Percentiles rank a stretch among this genome's conserved stretches.
Evolutionary conservation across 176 grass and related monocot genomes (phyloP).

Genomic region (Rhynchospora pubera): DNA sequence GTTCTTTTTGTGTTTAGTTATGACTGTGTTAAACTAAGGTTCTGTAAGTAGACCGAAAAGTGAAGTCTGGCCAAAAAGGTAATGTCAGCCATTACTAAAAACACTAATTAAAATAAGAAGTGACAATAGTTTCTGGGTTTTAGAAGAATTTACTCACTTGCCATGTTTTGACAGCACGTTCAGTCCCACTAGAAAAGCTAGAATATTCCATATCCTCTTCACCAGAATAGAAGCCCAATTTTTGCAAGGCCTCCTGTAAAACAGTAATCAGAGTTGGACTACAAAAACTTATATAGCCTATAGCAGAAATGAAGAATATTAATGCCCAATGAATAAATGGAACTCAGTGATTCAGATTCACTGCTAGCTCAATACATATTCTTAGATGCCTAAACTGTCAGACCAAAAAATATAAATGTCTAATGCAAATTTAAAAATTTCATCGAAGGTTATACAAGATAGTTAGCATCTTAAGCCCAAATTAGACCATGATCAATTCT

Average conservation of each 20-base stretch:
- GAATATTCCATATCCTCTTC: constrained; percentile 88
- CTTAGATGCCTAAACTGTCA: not conserved
- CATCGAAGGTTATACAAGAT: too few relatives aligned
- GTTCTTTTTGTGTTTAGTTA: not conserved
- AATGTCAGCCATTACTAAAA: not conserved
- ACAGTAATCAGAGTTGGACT: not conserved
- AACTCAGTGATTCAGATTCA: not conserved
- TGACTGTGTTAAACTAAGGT: not conserved
- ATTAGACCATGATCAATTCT: not conserved
- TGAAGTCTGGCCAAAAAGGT: not conserved
- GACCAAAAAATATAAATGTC: not conserved
- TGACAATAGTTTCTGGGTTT: not conserved
- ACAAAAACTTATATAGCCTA: not conserved
- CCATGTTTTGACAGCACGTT: constrained; percentile 92
- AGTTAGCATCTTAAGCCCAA: too few relatives aligned
- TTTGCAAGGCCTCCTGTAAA: constrained; percentile 72
- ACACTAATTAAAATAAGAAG: not conserved
- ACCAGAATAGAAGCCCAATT: constrained; percentile 80
- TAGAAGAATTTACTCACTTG: constrained; percentile 38
- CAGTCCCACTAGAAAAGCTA: constrained; percentile 70
- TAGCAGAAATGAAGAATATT: not conserved
- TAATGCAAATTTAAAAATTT: not conserved
- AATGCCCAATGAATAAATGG: not conserved
- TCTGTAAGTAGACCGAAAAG: not conserved
- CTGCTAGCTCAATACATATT: not conserved